A percentile compares a stretch with the other conserved stretches of the same genome.
Evolutionary conservation across 495 filamentous ascomycete genomes (phyloP).

Genomic region (Elasticomyces elasticus): DNA sequence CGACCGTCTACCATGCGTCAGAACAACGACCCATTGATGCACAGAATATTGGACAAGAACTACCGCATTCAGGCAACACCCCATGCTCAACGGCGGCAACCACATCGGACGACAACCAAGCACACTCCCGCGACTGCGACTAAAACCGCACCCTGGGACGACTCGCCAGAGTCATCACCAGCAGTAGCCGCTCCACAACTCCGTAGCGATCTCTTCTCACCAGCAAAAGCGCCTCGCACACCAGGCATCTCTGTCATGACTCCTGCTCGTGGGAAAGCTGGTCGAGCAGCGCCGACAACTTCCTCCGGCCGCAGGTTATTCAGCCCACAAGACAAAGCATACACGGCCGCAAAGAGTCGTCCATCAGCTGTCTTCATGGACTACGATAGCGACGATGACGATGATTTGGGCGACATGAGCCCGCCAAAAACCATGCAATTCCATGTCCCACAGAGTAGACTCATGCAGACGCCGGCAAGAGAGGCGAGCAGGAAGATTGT

Average conservation of each 20-base stretch:
- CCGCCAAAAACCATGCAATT: constrained; percentile 98
- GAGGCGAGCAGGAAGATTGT: constrained; percentile 92
- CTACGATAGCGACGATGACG: constrained; percentile 44
- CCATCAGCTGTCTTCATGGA: constrained; percentile 43
- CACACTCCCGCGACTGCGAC: constrained; percentile 25
- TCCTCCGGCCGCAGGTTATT: constrained; percentile 20
- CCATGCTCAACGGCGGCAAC: constrained; percentile 42
- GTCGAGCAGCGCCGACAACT: constrained; percentile 31
- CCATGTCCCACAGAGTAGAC: constrained; percentile 70
- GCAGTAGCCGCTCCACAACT: constrained; percentile 71
- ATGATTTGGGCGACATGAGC: constrained; percentile 51
- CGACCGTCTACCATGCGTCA: constrained; percentile 16
- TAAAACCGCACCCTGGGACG: constrained; percentile 33
- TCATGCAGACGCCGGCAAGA: constrained; percentile 84
- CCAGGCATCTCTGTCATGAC: constrained; percentile 69
- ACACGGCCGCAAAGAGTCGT: constrained; percentile 47
- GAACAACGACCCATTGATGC: constrained; percentile 63
- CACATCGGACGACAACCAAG: constrained; percentile 22
- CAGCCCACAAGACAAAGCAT: constrained; percentile 23
- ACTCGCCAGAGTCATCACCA: constrained; percentile 65
- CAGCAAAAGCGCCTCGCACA: constrained; percentile 44
- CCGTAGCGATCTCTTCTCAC: constrained; percentile 77
- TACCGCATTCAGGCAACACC: constrained; percentile 91
- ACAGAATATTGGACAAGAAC: constrained; percentile 82
- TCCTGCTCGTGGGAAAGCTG: constrained; percentile 16